phyloP scores from a whole-genome alignment of 2,329 filamentous ascomycete species.

The Drechslera avenae region DNA sequence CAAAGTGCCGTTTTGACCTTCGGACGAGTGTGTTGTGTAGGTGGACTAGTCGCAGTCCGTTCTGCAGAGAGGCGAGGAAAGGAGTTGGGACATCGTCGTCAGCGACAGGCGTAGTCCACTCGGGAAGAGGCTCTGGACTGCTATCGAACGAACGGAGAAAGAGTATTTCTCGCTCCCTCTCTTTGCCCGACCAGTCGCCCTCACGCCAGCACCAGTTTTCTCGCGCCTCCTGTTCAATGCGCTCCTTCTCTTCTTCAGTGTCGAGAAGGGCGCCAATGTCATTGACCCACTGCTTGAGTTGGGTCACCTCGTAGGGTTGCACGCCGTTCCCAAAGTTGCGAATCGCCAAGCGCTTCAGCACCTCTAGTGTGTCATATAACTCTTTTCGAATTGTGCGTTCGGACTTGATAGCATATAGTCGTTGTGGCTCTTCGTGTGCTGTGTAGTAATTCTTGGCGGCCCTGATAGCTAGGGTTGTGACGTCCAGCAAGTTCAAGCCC shows the following conservation, averaged over 20 bases:
- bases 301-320: conserved; percentile 74
- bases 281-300: conserved; percentile 78
- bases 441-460: conserved; percentile 98
- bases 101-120: conserved; percentile 65
- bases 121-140: conserved; percentile 64
- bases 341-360: conserved; percentile 87
- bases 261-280: conserved; percentile 77
- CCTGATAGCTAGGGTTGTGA: conserved; percentile 92
- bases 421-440: conserved; percentile 83
- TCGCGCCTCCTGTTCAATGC: conserved; percentile 72
- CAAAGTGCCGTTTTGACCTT: conserved; percentile 84
- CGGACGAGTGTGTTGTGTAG: conserved; percentile 89
- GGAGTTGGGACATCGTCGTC: conserved; percentile 67
- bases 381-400: conserved; percentile 86
- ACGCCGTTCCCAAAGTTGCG: conserved; percentile 85
- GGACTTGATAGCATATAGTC: conserved; percentile 82
- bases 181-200: conserved; percentile 73
- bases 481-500: conserved; percentile 88
- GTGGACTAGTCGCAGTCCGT: conserved; percentile 79
- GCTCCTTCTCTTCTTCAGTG: conserved; percentile 77
- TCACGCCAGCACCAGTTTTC: conserved; percentile 80
- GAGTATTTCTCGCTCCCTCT: conserved; percentile 77
- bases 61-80: conserved; percentile 75
- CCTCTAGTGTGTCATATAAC: conserved; percentile 83
- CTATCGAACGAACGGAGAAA: conserved; percentile 79